Conservation (phyloP, 768 basidiomycete species). For the Melanogaster broomeanus region DNA sequence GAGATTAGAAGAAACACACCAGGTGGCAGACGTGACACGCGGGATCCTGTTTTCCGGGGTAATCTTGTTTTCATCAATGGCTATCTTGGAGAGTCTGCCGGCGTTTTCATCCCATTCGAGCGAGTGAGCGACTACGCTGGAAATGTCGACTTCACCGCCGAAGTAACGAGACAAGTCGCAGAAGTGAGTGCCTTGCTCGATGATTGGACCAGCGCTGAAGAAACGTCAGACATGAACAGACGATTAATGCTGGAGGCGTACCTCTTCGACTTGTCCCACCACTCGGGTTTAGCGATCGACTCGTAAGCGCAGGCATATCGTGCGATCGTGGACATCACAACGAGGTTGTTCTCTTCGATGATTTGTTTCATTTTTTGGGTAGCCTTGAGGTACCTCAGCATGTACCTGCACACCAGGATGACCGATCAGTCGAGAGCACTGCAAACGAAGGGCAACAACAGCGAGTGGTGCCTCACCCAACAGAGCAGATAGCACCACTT, state of each 20-base stretch:
- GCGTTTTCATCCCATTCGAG: constrained; percentile 92
- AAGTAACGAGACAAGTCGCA: constrained; percentile 97
- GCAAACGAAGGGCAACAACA: not conserved
- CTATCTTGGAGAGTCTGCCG: constrained; percentile 78
- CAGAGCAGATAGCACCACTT: constrained; percentile 77
- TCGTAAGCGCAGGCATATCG: constrained; percentile 92
- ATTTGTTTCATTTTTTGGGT: constrained; percentile 97
- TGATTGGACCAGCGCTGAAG: constrained; percentile 69
- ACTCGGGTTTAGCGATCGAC: constrained; percentile 76
- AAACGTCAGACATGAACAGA: constrained; percentile 4
- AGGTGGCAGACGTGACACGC: constrained; percentile 88
- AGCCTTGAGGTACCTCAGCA: constrained; percentile 91
- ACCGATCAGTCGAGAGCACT: not conserved
- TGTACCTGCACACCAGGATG: constrained; percentile 57
- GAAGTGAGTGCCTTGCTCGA: constrained; percentile 96
- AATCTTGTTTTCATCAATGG: constrained; percentile 84
- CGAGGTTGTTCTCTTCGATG: constrained; percentile 90
- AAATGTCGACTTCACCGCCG: constrained; percentile 91
- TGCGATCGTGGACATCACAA: constrained; percentile 94
- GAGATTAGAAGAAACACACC: constrained; percentile 49
- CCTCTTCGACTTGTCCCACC: constrained; percentile 95
- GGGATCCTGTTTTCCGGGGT: constrained; percentile 89
- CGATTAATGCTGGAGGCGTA: constrained; percentile 20
- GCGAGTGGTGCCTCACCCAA: constrained; percentile 59
- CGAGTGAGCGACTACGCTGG: constrained; percentile 79